Evolutionary conservation across 2,329 filamentous ascomycete genomes (phyloP), one percentile per base, ranked within the genome.

Genomic region (Fusarium mundagurra): DNA sequence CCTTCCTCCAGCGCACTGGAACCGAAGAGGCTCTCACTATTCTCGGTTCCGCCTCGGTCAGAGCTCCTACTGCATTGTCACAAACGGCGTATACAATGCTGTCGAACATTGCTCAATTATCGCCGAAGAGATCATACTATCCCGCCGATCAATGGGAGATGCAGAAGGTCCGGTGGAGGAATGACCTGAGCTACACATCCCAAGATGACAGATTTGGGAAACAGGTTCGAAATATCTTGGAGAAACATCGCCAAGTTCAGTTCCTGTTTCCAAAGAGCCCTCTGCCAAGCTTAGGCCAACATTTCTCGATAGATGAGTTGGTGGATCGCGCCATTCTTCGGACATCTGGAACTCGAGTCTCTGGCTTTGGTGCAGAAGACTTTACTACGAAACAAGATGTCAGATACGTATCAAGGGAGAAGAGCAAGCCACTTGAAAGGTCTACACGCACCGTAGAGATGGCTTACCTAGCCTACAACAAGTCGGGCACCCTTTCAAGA

Each of bases 21-120:
- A 89, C 88, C 0, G 89, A 92, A 70, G 78, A 87, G 51, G 87
- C 88, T 0, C 73, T 91, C 0, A 71, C 76, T 0, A 87, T 89
- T 3, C 76, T 92, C 2, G 48, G 66, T 1, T 88, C 86, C 0
- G 87, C 87, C 0, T 82, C 87, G 0, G 78, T 89, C 0, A 76
- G 80, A 24, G 91, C 51, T 6, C 64, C 69, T 2, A 34, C 20
- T 1, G 16, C n/a, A 4, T 34, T 76, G 20, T 58, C 47, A 1
- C 31, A 59, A 18, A 16, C 8, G 4, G 54, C 59, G 3, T 43
- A 51, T 6, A 16, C 44, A 2, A 65, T 13, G 5, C 18, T 71
- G 6, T 8, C 2, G 1, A 20, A 36, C 0, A 69, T 76, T 8
- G 58, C 71, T 5, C 6, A 8, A 1, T 44, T 77, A 13, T 29